phyloP scores from a whole-genome alignment of 805 yeast species.

The Yarrowia bubula region DNA sequence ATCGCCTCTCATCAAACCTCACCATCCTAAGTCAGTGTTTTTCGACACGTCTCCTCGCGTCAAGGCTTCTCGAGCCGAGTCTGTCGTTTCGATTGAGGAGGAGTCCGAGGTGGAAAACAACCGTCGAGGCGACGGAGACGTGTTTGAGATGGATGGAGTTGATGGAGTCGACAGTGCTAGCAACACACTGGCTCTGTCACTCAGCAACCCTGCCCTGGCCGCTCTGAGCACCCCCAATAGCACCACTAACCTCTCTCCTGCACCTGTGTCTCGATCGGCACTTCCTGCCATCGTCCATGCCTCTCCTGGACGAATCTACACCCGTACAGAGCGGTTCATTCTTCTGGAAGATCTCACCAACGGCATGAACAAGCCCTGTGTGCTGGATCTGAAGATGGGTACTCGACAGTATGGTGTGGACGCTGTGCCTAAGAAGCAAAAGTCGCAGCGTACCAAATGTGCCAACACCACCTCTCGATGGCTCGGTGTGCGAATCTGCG shows the following conservation, averaged over 20 bases:
- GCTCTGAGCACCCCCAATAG: slow-evolving; percentile 11
- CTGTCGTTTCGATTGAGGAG: slow-evolving; percentile 10
- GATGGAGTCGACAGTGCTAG: not conserved
- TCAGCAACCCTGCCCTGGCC: slow-evolving; percentile 14
- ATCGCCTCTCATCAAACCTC: slow-evolving; percentile 7
- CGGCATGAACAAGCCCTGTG: slow-evolving; percentile 82
- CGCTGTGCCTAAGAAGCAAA: slow-evolving; percentile 66
- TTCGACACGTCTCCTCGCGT: slow-evolving; percentile 9
- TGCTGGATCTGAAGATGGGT: slow-evolving; percentile 94
- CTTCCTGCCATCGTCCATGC: slow-evolving; percentile 35
- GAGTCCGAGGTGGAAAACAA: slow-evolving; percentile 22
- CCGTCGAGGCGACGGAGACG: not conserved
- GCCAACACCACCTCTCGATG: slow-evolving; percentile 70
- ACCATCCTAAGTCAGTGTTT: slow-evolving; percentile 1
- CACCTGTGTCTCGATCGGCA: slow-evolving; percentile 17
- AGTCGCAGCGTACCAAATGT: slow-evolving; percentile 82
- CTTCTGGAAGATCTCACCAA: slow-evolving; percentile 86
- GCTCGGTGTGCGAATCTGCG: slow-evolving; percentile 92
- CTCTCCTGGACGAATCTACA: slow-evolving; percentile 35
- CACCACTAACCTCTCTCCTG: slow-evolving; percentile 14
- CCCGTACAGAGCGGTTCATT: slow-evolving; percentile 75
- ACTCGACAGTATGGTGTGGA: slow-evolving; percentile 98
- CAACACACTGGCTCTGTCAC: not conserved
- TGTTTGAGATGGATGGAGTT: slow-evolving; percentile 22
- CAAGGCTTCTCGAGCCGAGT: slow-evolving; percentile 15